Percentiles rank a stretch among this genome's conserved stretches.
Conservation (phyloP, 306 rosid genomes). For the Dalbergia oliveri region DNA sequence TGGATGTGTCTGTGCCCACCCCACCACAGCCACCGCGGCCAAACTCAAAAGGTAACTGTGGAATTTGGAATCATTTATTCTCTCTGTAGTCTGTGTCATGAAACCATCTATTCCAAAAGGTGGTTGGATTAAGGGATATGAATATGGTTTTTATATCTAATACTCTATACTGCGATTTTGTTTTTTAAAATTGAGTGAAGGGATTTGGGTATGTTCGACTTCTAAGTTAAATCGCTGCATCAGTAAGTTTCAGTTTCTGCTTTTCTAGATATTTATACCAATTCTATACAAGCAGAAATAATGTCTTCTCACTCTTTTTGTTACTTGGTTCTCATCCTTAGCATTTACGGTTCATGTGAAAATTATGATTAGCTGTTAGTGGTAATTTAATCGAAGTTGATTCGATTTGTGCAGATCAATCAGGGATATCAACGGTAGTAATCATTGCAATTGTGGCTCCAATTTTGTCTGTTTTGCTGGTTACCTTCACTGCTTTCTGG, state of each 20-base stretch:
- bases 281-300: neutral
- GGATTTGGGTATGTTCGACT: neutral
- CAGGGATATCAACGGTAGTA: neutral
- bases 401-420: conserved; percentile 44
- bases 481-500: conserved; percentile 28
- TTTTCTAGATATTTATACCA: neutral
- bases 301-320: neutral
- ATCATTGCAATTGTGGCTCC: conserved; percentile 46
- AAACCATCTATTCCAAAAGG: too few relatives aligned
- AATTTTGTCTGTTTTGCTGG: conserved; percentile 5
- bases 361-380: neutral
- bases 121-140: too few relatives aligned
- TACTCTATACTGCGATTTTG: too few relatives aligned
- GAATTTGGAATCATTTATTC: neutral
- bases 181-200: too few relatives aligned
- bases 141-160: too few relatives aligned
- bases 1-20: too few relatives aligned
- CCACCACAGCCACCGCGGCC: neutral
- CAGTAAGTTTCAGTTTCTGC: neutral
- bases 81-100: too few relatives aligned
- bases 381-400: conserved; percentile 9
- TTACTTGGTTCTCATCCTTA: neutral
- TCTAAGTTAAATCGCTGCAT: neutral
- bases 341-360: neutral
- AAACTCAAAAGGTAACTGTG: conserved; percentile 7